Conservation (phyloP, 163 green algal species). For the Volvox carteri region DNA sequence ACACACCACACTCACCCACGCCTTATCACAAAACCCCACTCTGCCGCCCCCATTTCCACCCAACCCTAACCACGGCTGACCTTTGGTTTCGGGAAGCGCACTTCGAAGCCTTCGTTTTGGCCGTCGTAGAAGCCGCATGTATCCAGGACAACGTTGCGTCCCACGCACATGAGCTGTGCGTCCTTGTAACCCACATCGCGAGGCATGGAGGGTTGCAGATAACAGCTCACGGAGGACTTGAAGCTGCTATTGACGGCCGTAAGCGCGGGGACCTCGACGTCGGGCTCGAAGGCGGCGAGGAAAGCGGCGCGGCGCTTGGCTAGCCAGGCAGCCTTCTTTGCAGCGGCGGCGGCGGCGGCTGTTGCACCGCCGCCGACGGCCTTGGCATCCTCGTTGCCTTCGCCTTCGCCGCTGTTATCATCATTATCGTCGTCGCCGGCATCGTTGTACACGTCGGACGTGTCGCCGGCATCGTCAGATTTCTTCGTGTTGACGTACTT, state of each 20-base stretch:
- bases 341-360: not conserved
- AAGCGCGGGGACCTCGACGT: constrained; percentile 24
- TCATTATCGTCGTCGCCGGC: not conserved
- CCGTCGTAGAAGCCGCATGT: constrained; percentile 43
- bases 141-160: constrained; percentile 55
- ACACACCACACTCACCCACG: no score
- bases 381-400: not conserved
- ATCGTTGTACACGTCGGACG: constrained; percentile 8
- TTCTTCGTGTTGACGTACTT: constrained; percentile 33
- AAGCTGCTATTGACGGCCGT: not conserved
- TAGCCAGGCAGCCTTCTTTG: constrained; percentile 23
- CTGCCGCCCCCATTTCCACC: no score
- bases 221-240: constrained; percentile 43
- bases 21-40: no score
- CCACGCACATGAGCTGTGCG: constrained; percentile 49
- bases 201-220: constrained; percentile 49
- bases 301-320: not conserved
- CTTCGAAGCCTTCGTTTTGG: constrained; percentile 20
- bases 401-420: not conserved
- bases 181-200: constrained; percentile 55
- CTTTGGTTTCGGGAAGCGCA: constrained; percentile 55
- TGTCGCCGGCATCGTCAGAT: not conserved
- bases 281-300: not conserved
- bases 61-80: no score
- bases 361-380: not conserved